Conservation (phyloP, 148 eudicot genomes). For the Chenopodium suecicum region DNA sequence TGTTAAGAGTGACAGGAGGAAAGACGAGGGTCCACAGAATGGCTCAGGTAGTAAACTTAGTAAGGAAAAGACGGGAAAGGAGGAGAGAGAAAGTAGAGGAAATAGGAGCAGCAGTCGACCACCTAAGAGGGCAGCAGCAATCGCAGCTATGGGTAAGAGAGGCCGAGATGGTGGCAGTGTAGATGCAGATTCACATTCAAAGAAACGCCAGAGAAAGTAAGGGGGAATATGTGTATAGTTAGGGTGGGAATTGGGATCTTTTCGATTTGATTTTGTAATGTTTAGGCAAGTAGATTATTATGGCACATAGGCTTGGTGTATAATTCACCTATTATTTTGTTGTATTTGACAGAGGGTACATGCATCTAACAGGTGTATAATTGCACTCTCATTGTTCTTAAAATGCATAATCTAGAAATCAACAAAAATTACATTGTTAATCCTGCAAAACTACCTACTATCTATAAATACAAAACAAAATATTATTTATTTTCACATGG, state of each 20-base stretch:
- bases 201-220: conserved; percentile 51
- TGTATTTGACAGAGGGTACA: neutral
- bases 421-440: neutral
- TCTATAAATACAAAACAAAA: neutral
- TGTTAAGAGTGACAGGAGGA: conserved; percentile 31
- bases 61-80: conserved; percentile 25
- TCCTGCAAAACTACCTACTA: conserved; percentile 7
- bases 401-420: neutral
- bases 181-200: conserved; percentile 31
- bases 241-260: conserved; percentile 8
- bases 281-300: neutral
- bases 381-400: too few relatives aligned
- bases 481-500: conserved; percentile 15
- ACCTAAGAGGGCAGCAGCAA: conserved; percentile 42
- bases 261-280: neutral
- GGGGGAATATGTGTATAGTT: neutral
- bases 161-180: conserved; percentile 32
- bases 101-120: conserved; percentile 42
- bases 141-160: conserved; percentile 32
- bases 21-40: conserved; percentile 27
- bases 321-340: neutral
- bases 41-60: neutral
- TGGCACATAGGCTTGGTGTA: neutral
- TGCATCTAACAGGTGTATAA: neutral
- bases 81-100: conserved; percentile 27